Conservation (phyloP, 345 rosid genomes). For the Laguncularia racemosa region DNA sequence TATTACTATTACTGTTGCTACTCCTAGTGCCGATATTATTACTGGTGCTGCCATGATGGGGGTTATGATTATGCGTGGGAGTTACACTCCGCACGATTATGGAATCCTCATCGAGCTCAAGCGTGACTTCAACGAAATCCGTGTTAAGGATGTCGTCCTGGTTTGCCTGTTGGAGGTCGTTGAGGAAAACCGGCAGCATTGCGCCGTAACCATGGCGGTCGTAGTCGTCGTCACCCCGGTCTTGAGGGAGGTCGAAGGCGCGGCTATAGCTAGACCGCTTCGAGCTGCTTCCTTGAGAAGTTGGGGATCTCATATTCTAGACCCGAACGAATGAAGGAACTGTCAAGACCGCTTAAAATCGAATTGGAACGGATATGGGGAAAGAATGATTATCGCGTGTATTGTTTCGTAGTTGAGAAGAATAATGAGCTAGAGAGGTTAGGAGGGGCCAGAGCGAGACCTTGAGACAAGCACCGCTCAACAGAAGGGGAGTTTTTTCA, state of each 20-base stretch:
- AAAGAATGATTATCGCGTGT: too few species aligned
- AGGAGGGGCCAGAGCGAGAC: constrained; percentile 10
- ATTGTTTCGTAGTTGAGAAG: neutral
- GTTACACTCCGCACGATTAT: constrained; percentile 60
- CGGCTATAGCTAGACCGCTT: constrained; percentile 40
- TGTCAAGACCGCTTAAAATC: neutral
- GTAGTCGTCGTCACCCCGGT: constrained; percentile 14
- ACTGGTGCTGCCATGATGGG: neutral
- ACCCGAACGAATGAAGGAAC: neutral
- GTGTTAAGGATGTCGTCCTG: constrained; percentile 14
- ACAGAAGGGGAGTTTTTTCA: constrained; percentile 28
- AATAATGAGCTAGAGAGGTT: neutral
- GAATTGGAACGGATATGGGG: neutral
- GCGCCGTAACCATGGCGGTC: constrained; percentile 46
- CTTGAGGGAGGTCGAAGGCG: constrained; percentile 41
- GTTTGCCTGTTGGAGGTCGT: constrained; percentile 31
- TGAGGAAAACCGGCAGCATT: constrained; percentile 81
- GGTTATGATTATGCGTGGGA: constrained; percentile 15
- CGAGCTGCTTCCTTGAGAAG: constrained; percentile 38
- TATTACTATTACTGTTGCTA: too few species aligned
- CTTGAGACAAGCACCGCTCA: constrained; percentile 66
- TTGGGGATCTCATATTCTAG: constrained; percentile 7
- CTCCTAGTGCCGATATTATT: neutral
- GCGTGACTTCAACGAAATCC: constrained; percentile 69
- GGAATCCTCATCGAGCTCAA: constrained; percentile 64